phyloP scores from a whole-genome alignment of 768 basidiomycete species.

The Kwoniella newhampshirensis region DNA sequence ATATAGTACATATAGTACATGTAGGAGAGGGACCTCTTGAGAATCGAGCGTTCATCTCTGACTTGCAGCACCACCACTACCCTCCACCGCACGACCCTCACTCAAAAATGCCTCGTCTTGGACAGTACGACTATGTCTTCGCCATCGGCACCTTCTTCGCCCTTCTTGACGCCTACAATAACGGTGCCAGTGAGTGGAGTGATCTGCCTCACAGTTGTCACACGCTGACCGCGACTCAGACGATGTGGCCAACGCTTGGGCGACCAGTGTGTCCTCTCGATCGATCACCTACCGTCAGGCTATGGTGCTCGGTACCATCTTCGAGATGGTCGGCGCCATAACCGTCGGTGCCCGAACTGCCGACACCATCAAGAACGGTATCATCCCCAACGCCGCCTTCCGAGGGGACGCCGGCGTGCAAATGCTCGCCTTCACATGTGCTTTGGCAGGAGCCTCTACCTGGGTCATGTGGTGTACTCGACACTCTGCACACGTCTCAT shows the following conservation, averaged over 20 bases:
- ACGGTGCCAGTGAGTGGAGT: conserved; percentile 30
- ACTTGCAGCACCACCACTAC: not conserved
- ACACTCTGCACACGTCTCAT: conserved; percentile 55
- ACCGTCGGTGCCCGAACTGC: conserved; percentile 36
- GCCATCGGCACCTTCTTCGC: conserved; percentile 39
- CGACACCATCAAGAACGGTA: conserved; percentile 57
- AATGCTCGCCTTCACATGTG: conserved; percentile 56
- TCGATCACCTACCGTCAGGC: conserved; percentile 38
- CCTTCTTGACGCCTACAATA: conserved; percentile 38
- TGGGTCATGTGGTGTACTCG: conserved; percentile 55
- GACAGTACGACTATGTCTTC: conserved; percentile 35
- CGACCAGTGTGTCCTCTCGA: conserved; percentile 32
- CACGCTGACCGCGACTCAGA: conserved; percentile 6
- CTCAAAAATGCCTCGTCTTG: conserved; percentile 27
- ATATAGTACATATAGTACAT: no score
- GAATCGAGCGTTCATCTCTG: no score
- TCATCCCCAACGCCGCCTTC: conserved; percentile 54
- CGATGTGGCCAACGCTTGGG: conserved; percentile 39
- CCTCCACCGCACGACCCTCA: not conserved
- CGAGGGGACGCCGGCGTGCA: conserved; percentile 54
- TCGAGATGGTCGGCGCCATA: conserved; percentile 35
- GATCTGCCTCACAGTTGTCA: not conserved
- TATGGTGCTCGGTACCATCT: conserved; percentile 37
- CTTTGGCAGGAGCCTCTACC: conserved; percentile 48
- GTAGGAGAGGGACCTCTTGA: no score